Evolutionary conservation across 2,329 filamentous ascomycete genomes (phyloP).

Genomic region (Scedosporium aurantiacum): DNA sequence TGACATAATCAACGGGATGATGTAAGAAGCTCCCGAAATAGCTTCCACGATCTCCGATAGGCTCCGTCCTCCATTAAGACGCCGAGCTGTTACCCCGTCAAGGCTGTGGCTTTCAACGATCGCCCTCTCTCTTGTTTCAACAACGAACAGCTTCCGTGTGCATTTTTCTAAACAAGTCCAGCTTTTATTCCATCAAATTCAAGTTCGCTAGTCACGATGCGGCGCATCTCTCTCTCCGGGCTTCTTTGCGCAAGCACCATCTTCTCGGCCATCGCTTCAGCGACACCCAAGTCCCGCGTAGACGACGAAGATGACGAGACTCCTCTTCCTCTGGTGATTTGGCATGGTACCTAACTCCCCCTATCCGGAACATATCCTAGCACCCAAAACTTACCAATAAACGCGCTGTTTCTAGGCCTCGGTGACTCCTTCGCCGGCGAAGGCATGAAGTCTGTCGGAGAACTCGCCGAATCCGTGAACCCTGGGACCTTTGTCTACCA

Average conservation of each 20-base stretch:
- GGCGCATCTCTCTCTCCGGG: constrained; percentile 7
- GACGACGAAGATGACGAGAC: constrained; percentile 39
- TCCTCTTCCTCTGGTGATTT: constrained; percentile 85
- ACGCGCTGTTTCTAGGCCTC: constrained; percentile 27
- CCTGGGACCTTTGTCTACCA: constrained; percentile 79
- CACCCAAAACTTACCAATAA: background rate
- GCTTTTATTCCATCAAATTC: background rate
- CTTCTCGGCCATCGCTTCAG: constrained; percentile 21
- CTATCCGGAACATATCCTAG: background rate
- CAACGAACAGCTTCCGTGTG: background rate
- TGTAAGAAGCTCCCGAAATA: no score
- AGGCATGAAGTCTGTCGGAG: constrained; percentile 59
- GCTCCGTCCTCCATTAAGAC: no score
- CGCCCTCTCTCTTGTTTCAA: background rate
- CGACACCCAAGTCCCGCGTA: constrained; percentile 13
- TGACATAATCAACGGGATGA: no score
- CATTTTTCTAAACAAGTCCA: background rate
- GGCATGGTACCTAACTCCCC: constrained; percentile 52
- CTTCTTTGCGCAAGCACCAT: constrained; percentile 8
- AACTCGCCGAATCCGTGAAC: constrained; percentile 60
- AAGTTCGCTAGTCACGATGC: constrained; percentile 2
- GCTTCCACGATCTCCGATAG: no score
- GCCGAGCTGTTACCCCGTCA: background rate
- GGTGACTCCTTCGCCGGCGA: constrained; percentile 66
- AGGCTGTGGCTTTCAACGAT: background rate